phyloP scores from a whole-genome alignment of 2,329 filamentous ascomycete genomes.

The Beauveria pseudobassiana region DNA sequence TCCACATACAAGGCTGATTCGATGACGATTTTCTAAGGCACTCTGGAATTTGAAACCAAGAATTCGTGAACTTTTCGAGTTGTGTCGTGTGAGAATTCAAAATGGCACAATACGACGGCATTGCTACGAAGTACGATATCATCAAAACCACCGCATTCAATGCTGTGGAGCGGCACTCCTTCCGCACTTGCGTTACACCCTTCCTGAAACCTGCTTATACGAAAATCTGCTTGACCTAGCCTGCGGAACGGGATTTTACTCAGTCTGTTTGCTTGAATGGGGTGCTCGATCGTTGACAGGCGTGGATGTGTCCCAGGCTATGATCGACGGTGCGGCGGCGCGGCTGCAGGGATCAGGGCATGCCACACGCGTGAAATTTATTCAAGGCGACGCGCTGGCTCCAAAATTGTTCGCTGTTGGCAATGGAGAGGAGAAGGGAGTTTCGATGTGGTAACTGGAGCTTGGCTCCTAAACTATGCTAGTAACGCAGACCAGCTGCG shows the following conservation, averaged over 20 bases:
- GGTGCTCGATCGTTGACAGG: not conserved
- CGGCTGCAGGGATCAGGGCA: not conserved
- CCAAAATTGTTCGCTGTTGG: not conserved
- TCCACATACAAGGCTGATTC: too few species aligned
- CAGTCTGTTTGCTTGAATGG: slow-evolving; percentile 4
- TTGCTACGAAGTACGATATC: not conserved
- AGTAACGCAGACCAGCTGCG: not conserved
- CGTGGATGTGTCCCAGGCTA: slow-evolving; percentile 7
- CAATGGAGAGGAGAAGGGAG: not conserved
- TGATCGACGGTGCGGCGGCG: not conserved
- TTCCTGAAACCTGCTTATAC: not conserved
- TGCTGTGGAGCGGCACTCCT: not conserved
- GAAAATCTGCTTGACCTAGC: slow-evolving; percentile 2
- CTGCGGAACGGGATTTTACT: slow-evolving; percentile 11
- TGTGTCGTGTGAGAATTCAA: not conserved
- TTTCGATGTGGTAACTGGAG: slow-evolving; percentile 5
- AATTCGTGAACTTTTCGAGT: too few species aligned
- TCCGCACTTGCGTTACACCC: not conserved
- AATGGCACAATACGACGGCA: not conserved
- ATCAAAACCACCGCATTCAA: not conserved
- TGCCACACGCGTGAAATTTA: not conserved
- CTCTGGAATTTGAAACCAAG: not conserved
- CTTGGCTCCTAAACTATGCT: slow-evolving; percentile 15
- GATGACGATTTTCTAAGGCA: not conserved
- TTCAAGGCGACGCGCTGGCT: not conserved